These are phyloP conservation scores for Lecanicillium sp. DNA, from an alignment of 2,329 filamentous ascomycete species.

Conservation along the genomic window DNA sequence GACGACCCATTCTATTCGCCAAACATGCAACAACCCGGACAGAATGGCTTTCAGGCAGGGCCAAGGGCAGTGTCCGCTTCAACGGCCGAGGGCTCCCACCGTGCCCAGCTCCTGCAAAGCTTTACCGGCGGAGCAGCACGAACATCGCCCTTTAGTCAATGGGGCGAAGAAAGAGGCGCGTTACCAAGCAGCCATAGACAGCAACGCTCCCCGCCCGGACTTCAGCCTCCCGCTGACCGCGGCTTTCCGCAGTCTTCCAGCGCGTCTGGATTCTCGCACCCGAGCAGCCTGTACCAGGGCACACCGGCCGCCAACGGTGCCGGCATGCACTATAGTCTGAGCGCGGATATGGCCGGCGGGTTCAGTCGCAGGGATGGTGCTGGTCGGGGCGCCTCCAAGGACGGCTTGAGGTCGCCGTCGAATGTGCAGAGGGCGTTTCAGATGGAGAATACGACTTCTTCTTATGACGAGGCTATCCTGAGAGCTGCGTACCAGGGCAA, in stretches of 20 bases:
- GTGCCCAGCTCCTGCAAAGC: constrained; percentile 26
- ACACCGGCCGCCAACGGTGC: constrained; percentile 25
- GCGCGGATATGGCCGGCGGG: constrained; percentile 10
- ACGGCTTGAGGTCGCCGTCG: constrained; percentile 6
- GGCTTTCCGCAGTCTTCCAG: constrained; percentile 23
- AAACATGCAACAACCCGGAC: neutral
- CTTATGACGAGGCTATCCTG: constrained; percentile 27
- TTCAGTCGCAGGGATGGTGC: neutral
- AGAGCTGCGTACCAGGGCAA: constrained; percentile 23
- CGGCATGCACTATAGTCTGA: no score
- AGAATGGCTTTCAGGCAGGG: neutral
- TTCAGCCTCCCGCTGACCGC: constrained; percentile 12
- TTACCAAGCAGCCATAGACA: constrained; percentile 10
- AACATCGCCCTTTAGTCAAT: constrained; percentile 23
- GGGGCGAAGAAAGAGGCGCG: constrained; percentile 14
- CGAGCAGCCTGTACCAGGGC: constrained; percentile 43
- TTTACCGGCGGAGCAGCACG: constrained; percentile 20
- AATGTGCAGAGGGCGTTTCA: constrained; percentile 19
- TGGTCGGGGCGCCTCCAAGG: neutral
- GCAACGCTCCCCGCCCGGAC: constrained; percentile 11
- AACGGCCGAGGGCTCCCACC: constrained; percentile 22
- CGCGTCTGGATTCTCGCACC: constrained; percentile 34
- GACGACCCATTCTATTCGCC: constrained; percentile 7
- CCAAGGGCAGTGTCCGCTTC: constrained; percentile 12
- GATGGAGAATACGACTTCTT: constrained; percentile 24